Percentiles rank a stretch among this genome's conserved stretches.
Evolutionary conservation across 805 yeast genomes (phyloP).

Genomic region (Lipomyces chichibuensis): DNA sequence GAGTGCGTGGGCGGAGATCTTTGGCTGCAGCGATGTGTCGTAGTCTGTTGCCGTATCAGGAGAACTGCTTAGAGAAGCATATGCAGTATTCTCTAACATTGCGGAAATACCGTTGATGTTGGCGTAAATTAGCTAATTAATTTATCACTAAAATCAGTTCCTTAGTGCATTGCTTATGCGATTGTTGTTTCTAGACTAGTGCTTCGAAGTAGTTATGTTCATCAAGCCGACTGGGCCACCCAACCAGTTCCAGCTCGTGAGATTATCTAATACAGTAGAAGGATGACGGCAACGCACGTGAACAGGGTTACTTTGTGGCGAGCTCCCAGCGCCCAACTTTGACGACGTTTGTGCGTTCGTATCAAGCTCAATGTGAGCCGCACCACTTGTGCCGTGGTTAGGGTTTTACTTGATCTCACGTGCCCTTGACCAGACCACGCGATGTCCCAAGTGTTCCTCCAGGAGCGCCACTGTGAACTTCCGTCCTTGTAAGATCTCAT

Average conservation of each 20-base stretch:
- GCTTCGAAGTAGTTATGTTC: background rate
- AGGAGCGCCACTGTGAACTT: no score
- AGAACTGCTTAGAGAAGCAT: background rate
- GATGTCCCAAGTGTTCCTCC: no score
- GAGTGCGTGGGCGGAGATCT: background rate
- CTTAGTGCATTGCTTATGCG: background rate
- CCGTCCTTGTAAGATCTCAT: no score
- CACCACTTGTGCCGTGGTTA: background rate
- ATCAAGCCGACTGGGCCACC: background rate
- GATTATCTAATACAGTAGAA: background rate
- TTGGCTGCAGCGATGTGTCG: background rate
- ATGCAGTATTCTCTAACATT: constrained; percentile 1
- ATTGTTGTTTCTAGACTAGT: background rate
- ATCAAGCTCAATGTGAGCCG: background rate
- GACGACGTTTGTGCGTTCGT: background rate
- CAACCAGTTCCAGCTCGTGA: background rate
- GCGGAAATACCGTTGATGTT: background rate
- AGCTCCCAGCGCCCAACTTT: no score
- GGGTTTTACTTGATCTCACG: no score
- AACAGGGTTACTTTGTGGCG: background rate
- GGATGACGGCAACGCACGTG: background rate
- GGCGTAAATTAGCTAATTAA: background rate
- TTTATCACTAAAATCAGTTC: background rate
- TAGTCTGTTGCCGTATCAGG: background rate
- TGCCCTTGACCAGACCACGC: no score